These are phyloP conservation scores for Atalantia buxifolia DNA, from an alignment of 345 rosid genomes.

Conservation along the genomic window DNA sequence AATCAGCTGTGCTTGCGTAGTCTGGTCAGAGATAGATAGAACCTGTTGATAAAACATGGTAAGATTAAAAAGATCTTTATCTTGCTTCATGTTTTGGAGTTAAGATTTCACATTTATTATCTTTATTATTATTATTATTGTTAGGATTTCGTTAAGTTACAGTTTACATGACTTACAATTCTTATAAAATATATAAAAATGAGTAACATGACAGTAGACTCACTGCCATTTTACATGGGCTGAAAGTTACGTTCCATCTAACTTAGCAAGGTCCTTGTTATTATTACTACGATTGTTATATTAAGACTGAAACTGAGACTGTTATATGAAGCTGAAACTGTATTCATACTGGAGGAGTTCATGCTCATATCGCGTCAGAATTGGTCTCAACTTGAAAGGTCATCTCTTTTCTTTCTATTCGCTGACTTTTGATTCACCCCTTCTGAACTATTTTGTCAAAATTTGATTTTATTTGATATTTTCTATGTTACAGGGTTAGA, in stretches of 20 bases:
- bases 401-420: background rate
- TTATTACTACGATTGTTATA: background rate
- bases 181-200: too few relatives aligned
- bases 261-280: background rate
- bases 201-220: too few relatives aligned
- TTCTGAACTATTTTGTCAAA: background rate
- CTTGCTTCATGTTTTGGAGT: background rate
- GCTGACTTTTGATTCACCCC: background rate
- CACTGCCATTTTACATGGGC: background rate
- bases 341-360: conserved; percentile 82
- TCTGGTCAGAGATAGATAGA: background rate
- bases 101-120: background rate
- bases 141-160: too few relatives aligned
- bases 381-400: conserved; percentile 84
- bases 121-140: background rate
- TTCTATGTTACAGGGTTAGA: conserved; percentile 42
- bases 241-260: background rate
- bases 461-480: background rate
- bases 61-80: background rate
- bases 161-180: too few relatives aligned
- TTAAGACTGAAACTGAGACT: background rate
- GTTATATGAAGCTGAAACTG: conserved; percentile 31
- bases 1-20: too few relatives aligned
- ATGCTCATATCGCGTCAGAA: conserved; percentile 65
- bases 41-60: background rate